Evolutionary conservation across 2,329 filamentous ascomycete species (phyloP).

Genomic region (Metarhizium album): DNA sequence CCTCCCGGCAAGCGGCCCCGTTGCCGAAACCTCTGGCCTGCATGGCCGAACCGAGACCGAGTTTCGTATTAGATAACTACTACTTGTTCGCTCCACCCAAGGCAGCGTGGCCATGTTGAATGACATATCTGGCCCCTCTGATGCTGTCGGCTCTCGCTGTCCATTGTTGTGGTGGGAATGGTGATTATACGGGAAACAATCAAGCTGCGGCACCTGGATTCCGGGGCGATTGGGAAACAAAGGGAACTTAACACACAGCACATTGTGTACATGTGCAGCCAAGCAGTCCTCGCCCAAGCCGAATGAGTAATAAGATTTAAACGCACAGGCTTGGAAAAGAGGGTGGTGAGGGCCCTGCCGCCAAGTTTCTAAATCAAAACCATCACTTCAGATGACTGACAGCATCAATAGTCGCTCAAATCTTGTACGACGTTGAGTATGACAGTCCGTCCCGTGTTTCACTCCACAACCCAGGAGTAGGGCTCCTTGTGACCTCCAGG

Average conservation of each 20-base stretch:
- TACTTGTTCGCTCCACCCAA: not conserved
- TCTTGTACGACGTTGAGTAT: not conserved
- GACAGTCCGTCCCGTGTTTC: not conserved
- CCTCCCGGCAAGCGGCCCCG: not conserved
- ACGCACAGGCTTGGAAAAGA: not conserved
- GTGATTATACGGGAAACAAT: too few relatives aligned
- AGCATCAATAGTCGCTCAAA: not conserved
- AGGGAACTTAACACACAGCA: not conserved
- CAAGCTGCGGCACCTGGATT: too few relatives aligned
- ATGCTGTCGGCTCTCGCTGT: too few relatives aligned
- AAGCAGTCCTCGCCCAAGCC: not conserved
- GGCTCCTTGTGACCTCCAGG: not conserved
- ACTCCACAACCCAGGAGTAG: not conserved
- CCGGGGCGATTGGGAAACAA: too few relatives aligned
- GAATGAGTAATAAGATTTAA: not conserved
- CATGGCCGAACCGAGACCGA: not conserved
- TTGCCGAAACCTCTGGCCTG: not conserved
- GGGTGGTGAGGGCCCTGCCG: not conserved
- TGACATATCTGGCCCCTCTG: too few relatives aligned
- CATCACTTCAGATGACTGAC: not conserved
- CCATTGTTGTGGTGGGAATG: too few relatives aligned
- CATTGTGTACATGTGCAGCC: not conserved
- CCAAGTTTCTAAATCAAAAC: not conserved
- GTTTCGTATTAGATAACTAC: too few relatives aligned
- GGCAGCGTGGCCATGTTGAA: too few relatives aligned